Evolutionary conservation across 2,329 filamentous ascomycete species (phyloP).

Genomic region (Pseudocercospora crystallina): DNA sequence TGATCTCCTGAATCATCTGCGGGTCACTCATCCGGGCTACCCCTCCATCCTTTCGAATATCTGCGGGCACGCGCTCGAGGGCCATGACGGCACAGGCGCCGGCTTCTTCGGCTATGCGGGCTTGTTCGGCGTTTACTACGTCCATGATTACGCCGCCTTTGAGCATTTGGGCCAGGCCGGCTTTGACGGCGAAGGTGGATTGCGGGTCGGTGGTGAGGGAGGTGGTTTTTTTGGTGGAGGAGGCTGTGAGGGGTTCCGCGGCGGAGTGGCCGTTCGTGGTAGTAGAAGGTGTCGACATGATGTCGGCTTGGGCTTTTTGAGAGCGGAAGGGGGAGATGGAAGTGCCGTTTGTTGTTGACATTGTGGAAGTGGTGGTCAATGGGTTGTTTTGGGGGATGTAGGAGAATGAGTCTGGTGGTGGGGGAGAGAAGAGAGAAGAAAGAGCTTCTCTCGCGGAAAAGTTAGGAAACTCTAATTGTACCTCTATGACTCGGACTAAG

Average conservation of each 20-base stretch:
- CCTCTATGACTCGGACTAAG: no score
- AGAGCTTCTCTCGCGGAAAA: neutral
- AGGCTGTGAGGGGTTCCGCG: conserved; percentile 16
- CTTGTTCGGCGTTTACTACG: conserved; percentile 85
- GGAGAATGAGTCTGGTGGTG: neutral
- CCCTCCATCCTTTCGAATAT: conserved; percentile 88
- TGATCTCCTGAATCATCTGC: conserved; percentile 90
- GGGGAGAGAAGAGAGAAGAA: neutral
- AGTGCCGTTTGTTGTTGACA: conserved; percentile 21
- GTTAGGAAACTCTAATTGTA: no score
- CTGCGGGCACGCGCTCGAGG: conserved; percentile 92
- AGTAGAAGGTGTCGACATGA: conserved; percentile 13
- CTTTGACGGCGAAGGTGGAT: conserved; percentile 81
- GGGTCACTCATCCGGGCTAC: conserved; percentile 98
- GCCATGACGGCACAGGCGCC: conserved; percentile 98
- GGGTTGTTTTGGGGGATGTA: neutral
- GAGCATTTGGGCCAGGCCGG: conserved; percentile 93
- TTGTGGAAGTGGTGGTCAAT: conserved; percentile 3
- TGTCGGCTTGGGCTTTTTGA: conserved; percentile 9
- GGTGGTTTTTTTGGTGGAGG: conserved; percentile 23
- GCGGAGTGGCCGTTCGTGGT: conserved; percentile 23
- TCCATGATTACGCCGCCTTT: conserved; percentile 99
- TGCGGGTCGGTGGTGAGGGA: conserved; percentile 25
- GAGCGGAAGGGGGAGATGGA: conserved; percentile 21
- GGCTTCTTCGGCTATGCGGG: conserved; percentile 94